Evolutionary conservation across 148 eudicot genomes (phyloP).

Genomic region (Persicaria tinctoria): DNA sequence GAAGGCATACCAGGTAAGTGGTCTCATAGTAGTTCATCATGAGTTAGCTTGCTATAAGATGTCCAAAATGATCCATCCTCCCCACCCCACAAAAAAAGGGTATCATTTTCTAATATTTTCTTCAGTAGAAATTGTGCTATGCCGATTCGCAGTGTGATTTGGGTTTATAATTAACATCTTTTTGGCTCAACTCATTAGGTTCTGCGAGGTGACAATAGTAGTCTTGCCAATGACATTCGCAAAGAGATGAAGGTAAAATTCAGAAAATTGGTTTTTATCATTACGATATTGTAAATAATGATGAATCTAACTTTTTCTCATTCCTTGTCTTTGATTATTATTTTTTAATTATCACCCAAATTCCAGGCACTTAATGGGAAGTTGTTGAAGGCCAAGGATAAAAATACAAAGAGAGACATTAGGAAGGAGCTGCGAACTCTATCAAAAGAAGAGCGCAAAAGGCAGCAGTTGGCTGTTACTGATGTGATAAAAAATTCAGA

Average conservation of each 20-base stretch:
- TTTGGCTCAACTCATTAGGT: slow-evolving; percentile 40
- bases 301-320: neutral
- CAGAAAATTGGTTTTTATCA: neutral
- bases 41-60: neutral
- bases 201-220: slow-evolving; percentile 87
- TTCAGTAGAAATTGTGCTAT: neutral
- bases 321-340: neutral
- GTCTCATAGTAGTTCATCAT: neutral
- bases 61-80: neutral
- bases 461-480: slow-evolving; percentile 91
- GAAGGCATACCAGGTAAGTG: neutral
- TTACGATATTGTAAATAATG: neutral
- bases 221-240: slow-evolving; percentile 85
- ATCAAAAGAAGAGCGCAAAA: slow-evolving; percentile 86
- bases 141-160: neutral
- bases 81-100: neutral
- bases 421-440: slow-evolving; percentile 80
- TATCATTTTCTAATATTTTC: neutral
- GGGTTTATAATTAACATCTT: neutral
- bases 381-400: slow-evolving; percentile 86
- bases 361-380: slow-evolving; percentile 80
- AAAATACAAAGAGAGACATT: slow-evolving; percentile 70
- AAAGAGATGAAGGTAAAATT: slow-evolving; percentile 81
- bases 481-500: slow-evolving; percentile 89
- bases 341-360: slow-evolving; percentile 12